phyloP scores from a whole-genome alignment of 1,139 yeast genomes.

The Geotrichum carabidarum region DNA sequence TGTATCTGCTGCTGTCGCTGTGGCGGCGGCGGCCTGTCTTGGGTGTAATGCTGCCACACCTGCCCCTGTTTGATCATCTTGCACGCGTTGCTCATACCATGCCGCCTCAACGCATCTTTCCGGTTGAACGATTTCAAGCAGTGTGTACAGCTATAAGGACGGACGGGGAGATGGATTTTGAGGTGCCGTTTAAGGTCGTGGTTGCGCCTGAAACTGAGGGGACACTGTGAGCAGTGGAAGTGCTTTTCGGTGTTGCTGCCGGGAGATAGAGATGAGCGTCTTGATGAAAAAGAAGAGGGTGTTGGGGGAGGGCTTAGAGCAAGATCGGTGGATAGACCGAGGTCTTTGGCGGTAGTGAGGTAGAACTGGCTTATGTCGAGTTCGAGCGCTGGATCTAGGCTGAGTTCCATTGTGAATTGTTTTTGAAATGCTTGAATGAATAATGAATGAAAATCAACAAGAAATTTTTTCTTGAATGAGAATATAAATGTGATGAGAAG shows the following conservation, averaged over 20 bases:
- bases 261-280: neutral
- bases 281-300: neutral
- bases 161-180: constrained; percentile 47
- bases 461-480: neutral
- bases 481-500: neutral
- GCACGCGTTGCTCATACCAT: constrained; percentile 9
- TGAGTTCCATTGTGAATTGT: neutral
- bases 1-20: neutral
- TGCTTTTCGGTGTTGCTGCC: too few relatives aligned
- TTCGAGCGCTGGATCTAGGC: constrained; percentile 6
- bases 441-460: neutral
- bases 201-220: constrained; percentile 51
- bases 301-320: neutral
- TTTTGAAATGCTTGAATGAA: neutral
- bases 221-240: constrained; percentile 30
- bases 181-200: constrained; percentile 64
- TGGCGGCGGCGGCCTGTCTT: neutral
- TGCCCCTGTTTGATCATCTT: constrained; percentile 4
- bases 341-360: neutral
- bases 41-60: neutral
- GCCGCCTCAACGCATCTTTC: constrained; percentile 58
- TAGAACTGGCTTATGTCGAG: constrained; percentile 8
- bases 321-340: neutral
- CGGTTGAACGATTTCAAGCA: constrained; percentile 82
- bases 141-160: constrained; percentile 60